phyloP scores from a whole-genome alignment of 768 basidiomycete genomes.

The Boletus eberwhitei region DNA sequence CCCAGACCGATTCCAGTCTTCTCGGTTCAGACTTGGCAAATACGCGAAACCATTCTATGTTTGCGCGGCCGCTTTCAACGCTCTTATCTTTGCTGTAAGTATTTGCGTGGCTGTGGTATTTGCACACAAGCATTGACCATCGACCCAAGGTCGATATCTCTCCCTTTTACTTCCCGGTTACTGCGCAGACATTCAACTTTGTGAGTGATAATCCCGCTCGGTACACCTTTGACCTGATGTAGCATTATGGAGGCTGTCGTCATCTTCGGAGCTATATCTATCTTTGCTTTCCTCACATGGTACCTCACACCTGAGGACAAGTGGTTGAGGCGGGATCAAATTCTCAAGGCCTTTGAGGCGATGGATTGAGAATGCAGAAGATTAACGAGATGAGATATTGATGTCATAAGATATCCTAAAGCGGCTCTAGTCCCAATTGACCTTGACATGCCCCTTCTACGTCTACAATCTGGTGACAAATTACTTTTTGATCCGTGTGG shows the following conservation, averaged over 20 bases:
- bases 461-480: constrained; percentile 51
- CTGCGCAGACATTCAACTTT: constrained; percentile 77
- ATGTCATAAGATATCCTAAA: constrained; percentile 27
- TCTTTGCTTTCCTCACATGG: constrained; percentile 76
- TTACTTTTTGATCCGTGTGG: constrained; percentile 2
- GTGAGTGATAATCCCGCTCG: constrained; percentile 42
- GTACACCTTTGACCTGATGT: constrained; percentile 9
- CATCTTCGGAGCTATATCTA: constrained; percentile 74
- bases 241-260: constrained; percentile 56
- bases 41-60: constrained; percentile 68
- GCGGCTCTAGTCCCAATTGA: constrained; percentile 57
- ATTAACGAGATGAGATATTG: neutral
- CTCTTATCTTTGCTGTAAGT: constrained; percentile 67
- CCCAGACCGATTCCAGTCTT: constrained; percentile 66
- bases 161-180: constrained; percentile 85
- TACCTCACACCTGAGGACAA: constrained; percentile 74
- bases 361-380: constrained; percentile 7
- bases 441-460: constrained; percentile 81
- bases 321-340: constrained; percentile 71
- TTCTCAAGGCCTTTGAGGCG: constrained; percentile 47
- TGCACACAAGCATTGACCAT: neutral
- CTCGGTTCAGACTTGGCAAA: constrained; percentile 69
- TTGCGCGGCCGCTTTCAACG: constrained; percentile 68
- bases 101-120: neutral
- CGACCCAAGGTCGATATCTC: constrained; percentile 67